These are phyloP conservation scores for Cladosporium austrohemisphaericum DNA, from an alignment of 2,329 filamentous ascomycete species.

Conservation along the genomic window DNA sequence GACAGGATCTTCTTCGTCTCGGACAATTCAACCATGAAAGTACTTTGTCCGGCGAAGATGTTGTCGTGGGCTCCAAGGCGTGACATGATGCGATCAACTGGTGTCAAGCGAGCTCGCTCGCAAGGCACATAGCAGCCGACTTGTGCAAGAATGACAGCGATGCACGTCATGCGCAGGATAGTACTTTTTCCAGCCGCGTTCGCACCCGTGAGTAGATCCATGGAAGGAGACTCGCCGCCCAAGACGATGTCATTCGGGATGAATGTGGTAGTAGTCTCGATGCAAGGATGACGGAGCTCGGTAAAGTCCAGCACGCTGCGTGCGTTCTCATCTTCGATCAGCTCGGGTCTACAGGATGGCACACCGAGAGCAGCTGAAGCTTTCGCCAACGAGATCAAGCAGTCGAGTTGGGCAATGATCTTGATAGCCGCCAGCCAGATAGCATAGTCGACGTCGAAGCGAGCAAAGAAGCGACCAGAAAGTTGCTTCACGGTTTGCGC, in stretches of 20 bases:
- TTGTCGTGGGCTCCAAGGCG: constrained; percentile 97
- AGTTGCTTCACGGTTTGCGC: constrained; percentile 87
- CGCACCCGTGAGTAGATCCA: constrained; percentile 88
- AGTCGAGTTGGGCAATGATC: constrained; percentile 88
- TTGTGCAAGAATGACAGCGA: constrained; percentile 96
- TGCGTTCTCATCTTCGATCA: constrained; percentile 67
- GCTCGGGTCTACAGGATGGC: constrained; percentile 83
- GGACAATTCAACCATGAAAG: constrained; percentile 95
- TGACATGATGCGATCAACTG: constrained; percentile 97
- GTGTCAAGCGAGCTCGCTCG: constrained; percentile 75
- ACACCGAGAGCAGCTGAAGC: constrained; percentile 79
- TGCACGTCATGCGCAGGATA: constrained; percentile 91
- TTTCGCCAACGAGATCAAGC: constrained; percentile 86
- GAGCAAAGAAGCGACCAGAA: constrained; percentile 73
- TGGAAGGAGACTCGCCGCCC: constrained; percentile 75
- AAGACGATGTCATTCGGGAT: constrained; percentile 92
- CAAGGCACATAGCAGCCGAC: constrained; percentile 91
- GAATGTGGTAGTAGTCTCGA: constrained; percentile 84
- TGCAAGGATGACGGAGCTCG: constrained; percentile 91
- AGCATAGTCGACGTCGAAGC: constrained; percentile 82
- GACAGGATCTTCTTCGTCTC: constrained; percentile 98
- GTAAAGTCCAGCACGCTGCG: constrained; percentile 86
- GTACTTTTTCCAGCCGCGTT: constrained; percentile 98
- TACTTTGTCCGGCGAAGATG: constrained; percentile 95
- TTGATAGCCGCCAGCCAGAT: constrained; percentile 87